Conservation (phyloP, 768 basidiomycete genomes). For the Hypsizygus marmoreus region DNA sequence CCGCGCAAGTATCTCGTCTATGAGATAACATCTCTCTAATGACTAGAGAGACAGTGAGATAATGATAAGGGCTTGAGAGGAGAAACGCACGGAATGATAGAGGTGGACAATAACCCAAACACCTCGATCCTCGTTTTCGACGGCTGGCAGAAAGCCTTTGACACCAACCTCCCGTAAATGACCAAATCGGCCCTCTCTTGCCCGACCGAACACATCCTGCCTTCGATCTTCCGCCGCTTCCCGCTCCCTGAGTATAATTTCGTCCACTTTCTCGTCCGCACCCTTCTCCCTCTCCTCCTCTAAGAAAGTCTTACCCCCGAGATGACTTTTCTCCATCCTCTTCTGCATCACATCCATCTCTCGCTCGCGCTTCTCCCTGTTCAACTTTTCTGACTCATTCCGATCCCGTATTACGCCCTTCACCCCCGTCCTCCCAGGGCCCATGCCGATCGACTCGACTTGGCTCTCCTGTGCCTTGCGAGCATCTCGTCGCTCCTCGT, state of each 20-base stretch:
- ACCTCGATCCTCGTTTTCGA: conserved; percentile 68
- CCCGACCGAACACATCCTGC: conserved; percentile 48
- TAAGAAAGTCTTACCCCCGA: conserved; percentile 73
- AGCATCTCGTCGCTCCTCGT: conserved; percentile 38
- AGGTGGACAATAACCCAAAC: conserved; percentile 87
- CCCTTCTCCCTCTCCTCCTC: conserved; percentile 72
- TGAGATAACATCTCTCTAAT: conserved; percentile 67
- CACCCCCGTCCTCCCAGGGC: conserved; percentile 83
- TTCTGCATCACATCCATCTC: conserved; percentile 55
- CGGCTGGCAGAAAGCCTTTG: conserved; percentile 70
- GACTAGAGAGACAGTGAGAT: conserved; percentile 44
- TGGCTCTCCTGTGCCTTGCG: conserved; percentile 31
- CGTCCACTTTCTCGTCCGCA: conserved; percentile 47
- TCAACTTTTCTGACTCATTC: conserved; percentile 62
- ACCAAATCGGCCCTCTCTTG: conserved; percentile 63
- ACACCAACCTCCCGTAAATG: conserved; percentile 81
- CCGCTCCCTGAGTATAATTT: conserved; percentile 45
- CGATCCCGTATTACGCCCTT: conserved; percentile 87
- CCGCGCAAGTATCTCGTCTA: conserved; percentile 68
- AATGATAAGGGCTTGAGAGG: conserved; percentile 6
- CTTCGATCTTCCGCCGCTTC: conserved; percentile 32
- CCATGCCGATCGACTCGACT: conserved; percentile 77
- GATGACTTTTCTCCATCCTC: conserved; percentile 63
- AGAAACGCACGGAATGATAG: conserved; percentile 69
- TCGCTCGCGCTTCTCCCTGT: conserved; percentile 50